Base-by-base conservation (phyloP, 306 rosid genomes). In the Cicer cuneatum region DNA sequence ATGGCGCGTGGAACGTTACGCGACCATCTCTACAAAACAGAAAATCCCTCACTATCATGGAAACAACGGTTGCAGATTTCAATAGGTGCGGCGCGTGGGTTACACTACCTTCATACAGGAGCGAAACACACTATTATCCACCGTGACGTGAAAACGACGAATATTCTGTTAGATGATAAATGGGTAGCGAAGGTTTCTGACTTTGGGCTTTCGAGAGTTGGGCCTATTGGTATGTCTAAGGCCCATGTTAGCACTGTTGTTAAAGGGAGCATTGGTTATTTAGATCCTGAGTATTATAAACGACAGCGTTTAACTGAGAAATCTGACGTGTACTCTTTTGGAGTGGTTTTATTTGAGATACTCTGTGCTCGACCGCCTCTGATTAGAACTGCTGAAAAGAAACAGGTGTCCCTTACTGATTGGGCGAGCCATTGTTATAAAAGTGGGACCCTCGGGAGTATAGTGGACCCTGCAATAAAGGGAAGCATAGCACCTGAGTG, bases 261-360 rank as follows among this genome's bases (percentile, higher is more conserved):
- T 4, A 86, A 86, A 8, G 87, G 89, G 0, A 83, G 87, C 15
- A 7, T 66, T 0, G 87, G 89, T 4, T 86, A 86, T 75, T 29
- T 86, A 10, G 89, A 86, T 8, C 89, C 87, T 0, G 85, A 86
- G 63, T 86, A 83, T 15, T 83, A 81, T 0, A 71, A 81, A 1
- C 85, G 87, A 0, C 86, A 83, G 13, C 85, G 65, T 13, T 15
- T 87, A 1, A 89, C 94, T 0, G 89, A 83, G 33, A 91, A 86
- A 10, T 83, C 94, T 0, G 94, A 91, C 47, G 92, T 91, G 19
- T 87, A 91, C 65, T 91, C 94, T 0, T 89, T 84, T 0, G 92
- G 97, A 0, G 90, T 91, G 0, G 89, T 91, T 4, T 16, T 91
- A 8, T 87, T 85, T 0, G 97, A 91, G 77, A 63, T 84, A 6